Base-by-base conservation (phyloP, 495 filamentous ascomycete species). In the Talaromyces borbonicus region DNA sequence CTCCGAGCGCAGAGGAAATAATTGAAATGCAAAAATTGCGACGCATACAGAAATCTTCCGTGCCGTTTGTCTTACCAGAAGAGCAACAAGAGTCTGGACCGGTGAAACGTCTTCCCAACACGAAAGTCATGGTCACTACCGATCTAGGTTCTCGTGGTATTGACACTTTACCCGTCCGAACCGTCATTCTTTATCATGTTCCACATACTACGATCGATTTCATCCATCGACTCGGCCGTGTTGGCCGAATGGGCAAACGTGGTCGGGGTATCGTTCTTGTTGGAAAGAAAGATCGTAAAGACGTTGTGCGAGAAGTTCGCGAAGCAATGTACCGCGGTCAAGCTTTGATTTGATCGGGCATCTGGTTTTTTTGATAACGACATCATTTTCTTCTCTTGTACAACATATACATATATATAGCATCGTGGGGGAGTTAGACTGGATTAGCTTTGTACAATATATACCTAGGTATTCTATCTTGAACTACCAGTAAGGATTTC, bases 201-300 rank as follows among this genome's bases (percentile, higher is more conserved):
- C 92, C 92, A 7, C 90, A 96, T 56, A 90, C 83, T 2, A 92
- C 88, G 0, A 87, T 97, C 48, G 92, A 98, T 66, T 96, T 98
- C 55, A 95, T 97, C 56, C 92, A 97, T 60, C 83, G 93, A 15
- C 72, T 97, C 16, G 92, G 92, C 40, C 72, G 92, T 52, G 85
- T 89, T 0, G 92, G 92, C 14, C 74, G 92, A 24, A 96, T 97
- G 92, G 87, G 87, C 2, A 77, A 87, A 55, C 75, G 92, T 58
- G 93, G 92, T 31, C 74, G 88, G 51, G 92, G 87, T 19, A 77
- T 95, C 49, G 87, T 97, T 31, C 65, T 98, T 36, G 86, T 95
- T 8, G 92, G 90, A 49, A 90, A 81, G 66, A 73, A 84, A 51
- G 93, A 96, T 60, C 70, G 93, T 47, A 83, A 83, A 60, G 90